Evolutionary conservation across 495 filamentous ascomycete species (phyloP), one percentile per base, ranked within the genome.

Genomic region (Neurospora sp.): DNA sequence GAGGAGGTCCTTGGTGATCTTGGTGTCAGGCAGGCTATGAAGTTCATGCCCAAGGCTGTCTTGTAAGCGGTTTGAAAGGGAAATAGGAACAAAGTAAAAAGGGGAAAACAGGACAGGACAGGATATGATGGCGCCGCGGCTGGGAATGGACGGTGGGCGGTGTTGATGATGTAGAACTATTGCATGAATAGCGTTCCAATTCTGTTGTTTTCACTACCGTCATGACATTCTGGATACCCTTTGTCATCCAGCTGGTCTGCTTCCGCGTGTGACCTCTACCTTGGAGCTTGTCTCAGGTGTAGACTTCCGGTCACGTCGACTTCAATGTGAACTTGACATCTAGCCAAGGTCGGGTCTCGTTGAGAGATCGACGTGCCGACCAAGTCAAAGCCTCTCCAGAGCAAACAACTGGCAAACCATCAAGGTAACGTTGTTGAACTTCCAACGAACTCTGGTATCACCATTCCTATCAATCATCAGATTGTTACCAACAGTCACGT

Each of bases 1-100:
- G 93, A 97, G 81, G 93, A 96, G 83, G 89, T 96, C 71, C 79
- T 97, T 70, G 92, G 88, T 4, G 93, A 97, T 81, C 79, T 96
- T 71, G 93, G 92, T 20, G 92, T 96, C 2, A 84, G 92, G 71
- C 92, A 95, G 83, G 93, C 93, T 10, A 86, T 94, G 83, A 92
- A 90, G 83, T 86, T 86, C 70, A 93, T 96, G 84, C 92, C 93
- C 41, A 94, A 94, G 83, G 87, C 91, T 27, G 92, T 94, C 86
- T 80, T 96, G 77, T 95, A 87, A 75, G 61, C 5, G 53, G 41
- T 42, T 12, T 9, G 41, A 69, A 41, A 41, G 12, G 8, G 31
- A 74, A 65, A 73, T 31, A 35, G 31, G 6, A 5, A 53, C 14
- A 45, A 68, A 68, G 61, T 20, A 59, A 45, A 27, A 44, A n/a